Evolutionary conservation across 495 filamentous ascomycete species (phyloP), one percentile per base, ranked within the genome.

Genomic region (Trichoderma orchidacearum): DNA sequence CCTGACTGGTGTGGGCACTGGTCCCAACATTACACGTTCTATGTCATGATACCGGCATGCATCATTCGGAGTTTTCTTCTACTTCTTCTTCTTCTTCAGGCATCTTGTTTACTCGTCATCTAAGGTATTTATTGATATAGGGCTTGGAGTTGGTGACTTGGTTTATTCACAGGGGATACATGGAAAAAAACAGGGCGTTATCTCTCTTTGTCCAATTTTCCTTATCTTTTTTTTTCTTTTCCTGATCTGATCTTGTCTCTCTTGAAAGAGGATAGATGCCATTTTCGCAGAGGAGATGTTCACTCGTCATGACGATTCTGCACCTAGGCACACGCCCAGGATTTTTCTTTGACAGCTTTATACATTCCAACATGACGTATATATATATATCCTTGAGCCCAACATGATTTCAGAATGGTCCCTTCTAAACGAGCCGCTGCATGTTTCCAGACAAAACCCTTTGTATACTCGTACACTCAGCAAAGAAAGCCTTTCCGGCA

Each of bases 1-100:
- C 18, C 59, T 82, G 54, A 82, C 78, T 23, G 82, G 82, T 3
- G 74, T 85, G 58, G 81, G 81, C 29, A 79, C 77, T 1, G 73
- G 75, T 11, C 77, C 78, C 25, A 76, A 79, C 57, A 78, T 80
- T 34, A 75, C 70, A 30, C 65, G 68, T 2, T 5, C 30, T 17
- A 8, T 21, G 9, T 41, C 27, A 35, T 48, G 55, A 55, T 38
- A 23, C 51, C 11, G 13, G 51, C 30, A 3, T 30, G 28, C 12
- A 23, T 23, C 1, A 7, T 32, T 25, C 27, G 27, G 18, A 31
- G 18, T 18, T 31, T 31, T 12, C 9, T 1, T 6, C 15, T 31
- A 12, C 23, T 4, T 17, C 27, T 13, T 23, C 18, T 31, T 5
- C 21, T 17, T 7, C 28, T 56, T 30, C 15, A 27, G 25, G 29